Conservation (phyloP, 2,329 filamentous ascomycete species). For the Dactylellina cionopaga region DNA sequence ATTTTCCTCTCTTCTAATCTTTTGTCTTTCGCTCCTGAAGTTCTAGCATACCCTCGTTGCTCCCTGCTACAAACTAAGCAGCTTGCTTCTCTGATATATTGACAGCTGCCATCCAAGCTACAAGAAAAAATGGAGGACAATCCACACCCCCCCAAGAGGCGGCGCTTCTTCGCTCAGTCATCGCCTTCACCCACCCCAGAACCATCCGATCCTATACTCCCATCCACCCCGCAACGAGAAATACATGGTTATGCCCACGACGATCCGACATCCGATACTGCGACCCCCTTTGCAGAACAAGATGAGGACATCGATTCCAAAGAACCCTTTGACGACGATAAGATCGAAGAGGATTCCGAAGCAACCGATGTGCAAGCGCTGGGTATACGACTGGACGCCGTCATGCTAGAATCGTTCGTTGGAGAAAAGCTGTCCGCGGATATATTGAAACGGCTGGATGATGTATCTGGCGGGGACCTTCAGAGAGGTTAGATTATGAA, state of each 20-base stretch:
- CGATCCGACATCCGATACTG: conserved; percentile 28
- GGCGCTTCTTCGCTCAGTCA: conserved; percentile 45
- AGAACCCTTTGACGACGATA: conserved; percentile 1
- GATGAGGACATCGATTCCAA: conserved; percentile 15
- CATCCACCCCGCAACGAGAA: conserved; percentile 42
- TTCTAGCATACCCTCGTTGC: not conserved
- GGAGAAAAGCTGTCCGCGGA: conserved; percentile 68
- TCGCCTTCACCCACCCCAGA: conserved; percentile 41
- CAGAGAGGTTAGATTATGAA: no score
- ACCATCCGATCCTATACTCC: conserved; percentile 44
- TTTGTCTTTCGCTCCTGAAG: not conserved
- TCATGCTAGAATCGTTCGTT: conserved; percentile 70
- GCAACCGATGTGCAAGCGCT: conserved; percentile 56
- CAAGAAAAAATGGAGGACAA: conserved; percentile 50
- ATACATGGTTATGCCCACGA: conserved; percentile 8
- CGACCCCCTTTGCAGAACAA: conserved; percentile 34
- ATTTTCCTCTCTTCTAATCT: not conserved
- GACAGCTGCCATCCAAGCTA: no score
- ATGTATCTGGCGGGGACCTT: conserved; percentile 68
- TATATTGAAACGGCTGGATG: conserved; percentile 65
- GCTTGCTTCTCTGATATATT: not conserved
- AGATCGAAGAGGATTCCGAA: conserved; percentile 9
- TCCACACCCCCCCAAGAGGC: conserved; percentile 43
- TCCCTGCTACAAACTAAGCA: not conserved
- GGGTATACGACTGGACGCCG: conserved; percentile 65